phyloP scores from a whole-genome alignment of 345 rosid genomes.

The Alliaria petiolata region DNA sequence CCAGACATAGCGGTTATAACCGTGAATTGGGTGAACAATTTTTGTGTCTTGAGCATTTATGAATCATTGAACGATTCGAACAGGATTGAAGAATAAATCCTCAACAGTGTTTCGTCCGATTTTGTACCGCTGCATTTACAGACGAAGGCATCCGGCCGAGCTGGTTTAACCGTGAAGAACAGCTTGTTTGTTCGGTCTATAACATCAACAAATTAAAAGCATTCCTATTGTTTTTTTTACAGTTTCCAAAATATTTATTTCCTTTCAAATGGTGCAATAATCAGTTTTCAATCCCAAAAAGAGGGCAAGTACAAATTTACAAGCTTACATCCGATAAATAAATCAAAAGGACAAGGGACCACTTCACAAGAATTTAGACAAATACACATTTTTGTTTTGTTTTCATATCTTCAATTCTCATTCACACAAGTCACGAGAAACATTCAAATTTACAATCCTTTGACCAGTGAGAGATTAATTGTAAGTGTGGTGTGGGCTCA shows the following conservation, averaged over 20 bases:
- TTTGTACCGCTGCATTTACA: background rate
- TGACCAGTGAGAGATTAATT: background rate
- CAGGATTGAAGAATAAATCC: too few species aligned
- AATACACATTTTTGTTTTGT: background rate
- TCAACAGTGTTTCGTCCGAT: background rate
- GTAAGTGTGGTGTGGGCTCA: background rate
- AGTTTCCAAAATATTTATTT: background rate
- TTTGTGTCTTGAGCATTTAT: too few species aligned
- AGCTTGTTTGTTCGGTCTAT: background rate
- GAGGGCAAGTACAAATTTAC: background rate
- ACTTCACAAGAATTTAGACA: background rate
- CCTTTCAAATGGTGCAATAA: background rate
- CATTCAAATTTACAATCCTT: background rate
- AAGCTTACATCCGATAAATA: background rate
- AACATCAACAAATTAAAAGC: background rate
- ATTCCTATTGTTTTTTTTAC: too few species aligned
- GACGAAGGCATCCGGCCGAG: background rate
- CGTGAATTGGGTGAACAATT: too few species aligned
- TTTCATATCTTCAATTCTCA: background rate
- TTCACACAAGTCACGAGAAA: slow-evolving; percentile 2
- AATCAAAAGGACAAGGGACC: background rate
- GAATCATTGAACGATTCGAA: too few species aligned
- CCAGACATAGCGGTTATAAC: too few species aligned
- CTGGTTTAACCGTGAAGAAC: background rate
- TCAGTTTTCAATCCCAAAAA: background rate